phyloP scores from a whole-genome alignment of 768 basidiomycete species.

The Boletus pseudo-olivaceus region DNA sequence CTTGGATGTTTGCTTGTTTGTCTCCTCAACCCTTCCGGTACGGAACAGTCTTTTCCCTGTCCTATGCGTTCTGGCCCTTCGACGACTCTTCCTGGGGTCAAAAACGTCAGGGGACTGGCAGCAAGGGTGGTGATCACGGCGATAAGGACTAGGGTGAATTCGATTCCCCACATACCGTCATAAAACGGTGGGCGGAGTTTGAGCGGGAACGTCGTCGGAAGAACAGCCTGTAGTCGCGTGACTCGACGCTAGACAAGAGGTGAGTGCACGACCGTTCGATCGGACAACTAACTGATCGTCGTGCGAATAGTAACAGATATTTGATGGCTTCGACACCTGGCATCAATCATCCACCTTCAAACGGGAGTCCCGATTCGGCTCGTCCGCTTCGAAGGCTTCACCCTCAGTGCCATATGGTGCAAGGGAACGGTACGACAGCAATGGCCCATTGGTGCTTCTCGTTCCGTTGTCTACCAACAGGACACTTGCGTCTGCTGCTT shows the following conservation, averaged over 20 bases:
- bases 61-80: constrained; percentile 98
- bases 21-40: constrained; percentile 82
- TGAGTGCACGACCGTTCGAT: constrained; percentile 32
- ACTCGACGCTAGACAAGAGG: constrained; percentile 70
- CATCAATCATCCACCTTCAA: constrained; percentile 51
- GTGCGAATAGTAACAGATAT: constrained; percentile 52
- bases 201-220: constrained; percentile 95
- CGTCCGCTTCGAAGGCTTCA: constrained; percentile 60
- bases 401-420: constrained; percentile 32
- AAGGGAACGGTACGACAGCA: constrained; percentile 66
- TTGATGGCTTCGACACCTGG: constrained; percentile 82
- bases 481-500: constrained; percentile 41
- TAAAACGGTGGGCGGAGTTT: constrained; percentile 99
- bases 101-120: constrained; percentile 77
- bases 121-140: constrained; percentile 67
- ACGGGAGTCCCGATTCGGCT: constrained; percentile 42
- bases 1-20: constrained; percentile 98
- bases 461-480: constrained; percentile 67
- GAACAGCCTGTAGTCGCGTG: constrained; percentile 78
- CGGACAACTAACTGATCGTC: constrained; percentile 15
- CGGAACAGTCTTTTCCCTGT: constrained; percentile 91
- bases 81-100: constrained; percentile 99
- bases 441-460: constrained; percentile 68
- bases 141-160: constrained; percentile 94
- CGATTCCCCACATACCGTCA: constrained; percentile 93